Evolutionary conservation across 805 yeast species (phyloP), one percentile per base, ranked within the genome.

Genomic region (Starmerella ratchasimensis): DNA sequence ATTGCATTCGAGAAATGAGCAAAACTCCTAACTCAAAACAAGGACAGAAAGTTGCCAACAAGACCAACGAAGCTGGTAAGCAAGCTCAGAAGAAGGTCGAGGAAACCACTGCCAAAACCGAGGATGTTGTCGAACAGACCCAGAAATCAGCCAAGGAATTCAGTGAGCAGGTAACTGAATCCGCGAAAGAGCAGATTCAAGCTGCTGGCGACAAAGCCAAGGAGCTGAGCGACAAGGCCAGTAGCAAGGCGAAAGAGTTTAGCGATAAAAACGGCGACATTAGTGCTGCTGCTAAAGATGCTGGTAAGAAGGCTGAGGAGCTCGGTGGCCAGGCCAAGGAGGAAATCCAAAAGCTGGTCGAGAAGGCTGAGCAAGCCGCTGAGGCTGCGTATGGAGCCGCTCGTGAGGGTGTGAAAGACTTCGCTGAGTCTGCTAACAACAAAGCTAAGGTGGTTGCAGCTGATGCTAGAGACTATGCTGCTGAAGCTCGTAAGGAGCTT

Each of bases 381-480:
- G 33, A 39, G 16, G 32, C 36, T 25, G 41, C 37, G 21, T 33
- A 41, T 31, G 9, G 35, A 14, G 38, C 34, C n/a, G 27, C 19
- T 21, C 39, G 35, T 13, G 38, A 35, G 37, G 33, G 40, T 24
- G 31, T 47, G 16, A 39, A 46, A 24, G 35, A 41, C 34, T 20
- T 48, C 16, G 44, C 37, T 16, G 51, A 49, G 26, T 37, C 46
- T 31, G 33, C 49, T 24, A 41, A 42, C 25, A 47, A 47, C 34
- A 44, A 45, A n/a, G 50, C 52, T 20, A 29, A 37, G 37, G 30
- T 30, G 21, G 20, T 30, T 18, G 14, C 20, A 7, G 31, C 19
- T 9, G 19, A 15, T 30, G 47, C 41, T 34, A 39, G 38, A 32
- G 31, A 35, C 18, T 42, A 38, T 31, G 33, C 31, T 4, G 38